Base-by-base conservation (phyloP, 305 asterid genomes). In the Petunia hybrid region DNA sequence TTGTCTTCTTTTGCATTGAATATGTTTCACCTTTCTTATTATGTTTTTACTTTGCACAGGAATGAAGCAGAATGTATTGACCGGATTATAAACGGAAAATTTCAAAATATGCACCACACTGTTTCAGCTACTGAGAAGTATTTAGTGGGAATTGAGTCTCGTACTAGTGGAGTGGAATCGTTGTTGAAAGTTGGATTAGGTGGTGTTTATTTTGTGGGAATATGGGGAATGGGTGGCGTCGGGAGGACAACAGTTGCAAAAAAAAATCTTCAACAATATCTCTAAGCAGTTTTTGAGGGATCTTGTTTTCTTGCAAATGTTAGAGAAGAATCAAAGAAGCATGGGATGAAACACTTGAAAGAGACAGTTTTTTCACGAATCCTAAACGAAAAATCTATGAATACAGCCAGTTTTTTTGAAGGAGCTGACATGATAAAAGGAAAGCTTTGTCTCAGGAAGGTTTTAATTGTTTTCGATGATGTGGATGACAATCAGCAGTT, bases 391-490 rank as follows among this genome's bases (percentile, higher is more conserved):
- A 62, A 64, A 70, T 70, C 77, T 9, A 8, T 59, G 42, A 7
- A 12, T 35, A 51, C 63, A 62, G 0, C 43, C 3, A 38, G 13
- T 79, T 4, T 62, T 7, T 45, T 62, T 61, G 71, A 77, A 77
- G 73, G 81, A 77, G 68, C 45, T 8, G 40, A 64, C 45, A 64
- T 39, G 46, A 79, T 79, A 5, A 42, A 63, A 64, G 39, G 68
- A 35, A 64, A 38, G 74, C 53, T 79, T 48, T 36, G 60, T 9
- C 40, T 4, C 22, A 64, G 55, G 60, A 80, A 66, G 57, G 82
- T 80, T 48, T 53, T 80, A 36, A 43, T 67, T 51, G 59, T 67
- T 55, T 45, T 80, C 16, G 82, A 80, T 80, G 78, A 80, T n/a
- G 82, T 80, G 35, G 78, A 66, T 3, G 1, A 51, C 8, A 16